These are phyloP conservation scores for Calonectria fujianensis DNA, from an alignment of 2,329 filamentous ascomycete species.

Conservation along the genomic window DNA sequence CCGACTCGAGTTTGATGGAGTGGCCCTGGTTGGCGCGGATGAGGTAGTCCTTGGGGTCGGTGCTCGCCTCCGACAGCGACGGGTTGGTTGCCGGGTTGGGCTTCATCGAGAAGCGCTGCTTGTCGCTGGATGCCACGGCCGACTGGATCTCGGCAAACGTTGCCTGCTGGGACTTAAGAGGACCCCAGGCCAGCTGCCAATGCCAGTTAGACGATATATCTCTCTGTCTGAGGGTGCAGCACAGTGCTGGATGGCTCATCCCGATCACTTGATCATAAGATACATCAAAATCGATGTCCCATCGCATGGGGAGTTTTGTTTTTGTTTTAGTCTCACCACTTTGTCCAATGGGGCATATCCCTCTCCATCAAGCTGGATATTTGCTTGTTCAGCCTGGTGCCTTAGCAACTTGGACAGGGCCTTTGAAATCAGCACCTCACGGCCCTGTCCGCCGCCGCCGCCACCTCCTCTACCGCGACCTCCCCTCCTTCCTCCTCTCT, in stretches of 20 bases:
- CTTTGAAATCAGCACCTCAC: constrained; percentile 71
- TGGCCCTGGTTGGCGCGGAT: constrained; percentile 98
- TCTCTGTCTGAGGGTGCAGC: neutral
- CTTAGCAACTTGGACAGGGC: constrained; percentile 73
- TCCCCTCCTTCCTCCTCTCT: constrained; percentile 55
- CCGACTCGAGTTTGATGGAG: constrained; percentile 84
- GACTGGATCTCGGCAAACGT: constrained; percentile 83
- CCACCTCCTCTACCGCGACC: constrained; percentile 57
- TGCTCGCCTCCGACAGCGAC: constrained; percentile 50
- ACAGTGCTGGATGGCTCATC: neutral
- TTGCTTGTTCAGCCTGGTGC: constrained; percentile 74
- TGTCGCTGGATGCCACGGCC: constrained; percentile 85
- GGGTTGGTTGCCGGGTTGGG: constrained; percentile 63
- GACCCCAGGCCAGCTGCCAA: constrained; percentile 70
- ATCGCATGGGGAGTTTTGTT: neutral
- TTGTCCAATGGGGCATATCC: constrained; percentile 75
- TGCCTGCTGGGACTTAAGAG: constrained; percentile 81
- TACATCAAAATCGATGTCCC: neutral
- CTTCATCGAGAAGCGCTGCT: constrained; percentile 91
- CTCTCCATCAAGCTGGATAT: constrained; percentile 74
- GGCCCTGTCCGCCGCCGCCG: constrained; percentile 54
- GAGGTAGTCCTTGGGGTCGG: constrained; percentile 80
- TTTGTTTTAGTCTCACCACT: constrained; percentile 69
- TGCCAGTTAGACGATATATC: constrained; percentile 28
- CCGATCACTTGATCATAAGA: constrained; percentile 11